phyloP scores from a whole-genome alignment of 2,329 filamentous ascomycete species.

The Aspergillus fructus region DNA sequence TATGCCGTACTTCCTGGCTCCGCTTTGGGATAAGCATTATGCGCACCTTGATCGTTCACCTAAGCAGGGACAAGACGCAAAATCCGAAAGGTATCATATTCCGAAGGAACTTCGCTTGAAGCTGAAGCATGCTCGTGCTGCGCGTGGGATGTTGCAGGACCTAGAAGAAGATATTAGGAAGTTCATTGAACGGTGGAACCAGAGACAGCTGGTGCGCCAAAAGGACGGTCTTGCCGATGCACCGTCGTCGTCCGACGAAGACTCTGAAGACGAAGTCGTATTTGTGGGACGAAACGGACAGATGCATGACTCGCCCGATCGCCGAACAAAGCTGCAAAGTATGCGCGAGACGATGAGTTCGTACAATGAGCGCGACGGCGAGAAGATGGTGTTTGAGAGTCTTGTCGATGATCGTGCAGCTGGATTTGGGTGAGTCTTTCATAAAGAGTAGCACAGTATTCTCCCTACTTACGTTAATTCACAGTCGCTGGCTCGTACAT shows the following conservation, averaged over 20 bases:
- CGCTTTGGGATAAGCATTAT: constrained; percentile 71
- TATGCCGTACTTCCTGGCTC: constrained; percentile 86
- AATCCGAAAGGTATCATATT: constrained; percentile 50
- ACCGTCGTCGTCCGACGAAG: constrained; percentile 42
- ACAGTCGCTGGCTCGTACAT: constrained; percentile 86
- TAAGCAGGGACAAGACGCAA: constrained; percentile 34
- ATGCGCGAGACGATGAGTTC: constrained; percentile 29
- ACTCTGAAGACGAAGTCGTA: constrained; percentile 82
- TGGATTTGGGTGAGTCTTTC: constrained; percentile 69
- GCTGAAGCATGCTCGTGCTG: constrained; percentile 75
- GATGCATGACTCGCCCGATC: constrained; percentile 59
- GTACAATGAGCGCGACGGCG: constrained; percentile 49
- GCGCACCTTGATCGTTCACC: constrained; percentile 39
- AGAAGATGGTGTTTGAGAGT: constrained; percentile 78
- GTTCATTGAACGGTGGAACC: constrained; percentile 66
- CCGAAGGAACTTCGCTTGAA: constrained; percentile 77
- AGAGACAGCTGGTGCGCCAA: constrained; percentile 49
- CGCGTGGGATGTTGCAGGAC: constrained; percentile 75
- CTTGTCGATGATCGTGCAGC: constrained; percentile 72
- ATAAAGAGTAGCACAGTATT: neutral
- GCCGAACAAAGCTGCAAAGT: constrained; percentile 55
- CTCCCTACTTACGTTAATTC: constrained; percentile 16
- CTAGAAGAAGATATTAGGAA: constrained; percentile 80
- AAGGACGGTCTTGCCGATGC: constrained; percentile 48
- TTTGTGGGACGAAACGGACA: constrained; percentile 73